phyloP scores from a whole-genome alignment of 2,329 filamentous ascomycete species.

The Didymella pinodella region DNA sequence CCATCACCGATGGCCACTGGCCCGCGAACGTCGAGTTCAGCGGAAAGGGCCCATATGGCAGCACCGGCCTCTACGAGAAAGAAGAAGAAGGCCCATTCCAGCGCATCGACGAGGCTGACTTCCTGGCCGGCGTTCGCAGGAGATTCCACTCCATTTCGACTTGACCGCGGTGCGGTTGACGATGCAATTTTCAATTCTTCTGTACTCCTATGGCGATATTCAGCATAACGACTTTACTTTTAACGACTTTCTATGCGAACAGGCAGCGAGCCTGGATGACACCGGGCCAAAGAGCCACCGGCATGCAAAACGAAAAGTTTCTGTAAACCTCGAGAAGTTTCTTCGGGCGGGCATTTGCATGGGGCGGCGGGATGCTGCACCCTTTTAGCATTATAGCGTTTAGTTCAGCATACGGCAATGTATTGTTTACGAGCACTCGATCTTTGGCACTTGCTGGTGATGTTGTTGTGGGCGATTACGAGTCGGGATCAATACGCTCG shows the following conservation, averaged over 20 bases:
- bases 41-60: conserved; percentile 60
- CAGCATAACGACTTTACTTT: conserved; percentile 30
- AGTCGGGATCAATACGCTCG: not conserved
- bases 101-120: conserved; percentile 51
- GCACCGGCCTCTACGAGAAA: conserved; percentile 60
- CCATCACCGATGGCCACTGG: conserved; percentile 54
- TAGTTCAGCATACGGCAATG: conserved; percentile 15
- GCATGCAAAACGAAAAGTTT: conserved; percentile 32
- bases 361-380: conserved; percentile 23
- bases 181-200: conserved; percentile 30
- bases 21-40: conserved; percentile 47
- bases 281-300: conserved; percentile 42
- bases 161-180: conserved; percentile 36
- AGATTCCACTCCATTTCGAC: conserved; percentile 49
- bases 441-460: not conserved
- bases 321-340: conserved; percentile 23
- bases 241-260: conserved; percentile 39
- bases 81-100: conserved; percentile 55
- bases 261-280: conserved; percentile 44
- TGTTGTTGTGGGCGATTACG: not conserved
- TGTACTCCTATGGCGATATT: conserved; percentile 32
- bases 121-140: conserved; percentile 48
- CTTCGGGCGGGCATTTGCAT: conserved; percentile 24
- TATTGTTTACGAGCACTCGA: conserved; percentile 14
- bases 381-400: conserved; percentile 32